Conservation (phyloP, 2,329 filamentous ascomycete species). For the Aspergillus felis region DNA sequence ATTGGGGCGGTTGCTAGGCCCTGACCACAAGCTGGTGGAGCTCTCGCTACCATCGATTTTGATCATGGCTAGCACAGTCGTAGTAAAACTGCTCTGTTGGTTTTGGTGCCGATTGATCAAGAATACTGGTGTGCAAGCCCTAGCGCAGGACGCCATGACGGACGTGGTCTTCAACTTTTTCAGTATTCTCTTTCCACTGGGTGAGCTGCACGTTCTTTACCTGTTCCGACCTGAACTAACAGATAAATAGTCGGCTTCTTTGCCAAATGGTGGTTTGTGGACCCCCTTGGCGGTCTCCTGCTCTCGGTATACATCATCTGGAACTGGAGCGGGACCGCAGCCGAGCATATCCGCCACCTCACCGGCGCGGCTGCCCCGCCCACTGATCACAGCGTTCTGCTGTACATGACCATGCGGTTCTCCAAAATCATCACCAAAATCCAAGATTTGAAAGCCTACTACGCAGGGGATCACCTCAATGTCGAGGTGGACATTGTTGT, state of each 20-base stretch:
- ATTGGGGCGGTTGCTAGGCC: constrained; percentile 53
- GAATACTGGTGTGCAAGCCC: constrained; percentile 79
- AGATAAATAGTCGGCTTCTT: constrained; percentile 29
- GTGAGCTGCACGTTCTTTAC: constrained; percentile 13
- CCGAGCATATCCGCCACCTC: constrained; percentile 59
- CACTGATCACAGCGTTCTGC: constrained; percentile 68
- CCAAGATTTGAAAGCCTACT: constrained; percentile 59
- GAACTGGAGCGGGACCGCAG: constrained; percentile 59
- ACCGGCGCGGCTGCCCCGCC: constrained; percentile 60
- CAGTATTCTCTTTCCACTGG: constrained; percentile 79
- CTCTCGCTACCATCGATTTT: constrained; percentile 67
- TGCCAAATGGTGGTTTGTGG: constrained; percentile 53
- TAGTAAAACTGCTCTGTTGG: constrained; percentile 81
- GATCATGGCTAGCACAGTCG: constrained; percentile 77
- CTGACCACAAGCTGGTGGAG: constrained; percentile 64
- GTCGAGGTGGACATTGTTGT: constrained; percentile 62
- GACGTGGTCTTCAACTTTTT: constrained; percentile 90
- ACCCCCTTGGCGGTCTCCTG: constrained; percentile 57
- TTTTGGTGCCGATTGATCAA: constrained; percentile 81
- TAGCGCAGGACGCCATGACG: constrained; percentile 65
- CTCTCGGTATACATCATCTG: constrained; percentile 60
- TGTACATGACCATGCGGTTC: constrained; percentile 93
- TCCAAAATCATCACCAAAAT: constrained; percentile 75
- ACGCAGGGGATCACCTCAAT: constrained; percentile 59
- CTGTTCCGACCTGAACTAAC: not conserved